Base-by-base conservation (phyloP, 352 stramenopile genomes). In the Phytophthora europaea region DNA sequence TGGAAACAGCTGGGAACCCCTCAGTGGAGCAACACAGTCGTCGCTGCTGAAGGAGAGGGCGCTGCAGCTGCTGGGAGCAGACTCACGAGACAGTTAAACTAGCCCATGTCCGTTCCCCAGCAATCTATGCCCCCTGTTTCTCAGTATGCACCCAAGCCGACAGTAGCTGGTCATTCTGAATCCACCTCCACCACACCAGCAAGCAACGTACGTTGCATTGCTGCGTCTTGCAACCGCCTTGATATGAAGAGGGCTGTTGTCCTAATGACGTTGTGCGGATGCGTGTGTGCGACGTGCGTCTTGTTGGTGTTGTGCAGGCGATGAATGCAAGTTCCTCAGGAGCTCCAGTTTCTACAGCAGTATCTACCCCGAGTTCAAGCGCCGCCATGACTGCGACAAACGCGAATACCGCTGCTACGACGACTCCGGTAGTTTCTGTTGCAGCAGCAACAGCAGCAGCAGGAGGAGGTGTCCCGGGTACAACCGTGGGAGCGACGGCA, bases 41-140 rank as follows among this genome's bases (percentile, higher is more conserved):
- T 31, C 38, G 28, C 13, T 77, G 53, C 22, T 62, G 50, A 56
- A 60, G 57, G 20, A 67, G 61, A 61, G 38, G 45, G 13, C 10
- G 52, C 10, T 54, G 58, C n/a, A 31, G 52, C 31, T 50, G 31
- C 26, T 55, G 61, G 52, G 47, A 47, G 15, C 31, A 65, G 20
- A 60, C 47, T 51, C 31, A 38, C 51, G 36, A 73, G 45, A 31
- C 56, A 57, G 52, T 70, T 57, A 51, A 47, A 67, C 15, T 63
- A 67, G 81, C 78, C 79, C 73, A 91, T 91, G 85, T 89, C 84
- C 58, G 72, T 78, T 73, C 84, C 81, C 59, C 76, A 85, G 68
- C 87, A 90, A 74, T 88, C 85, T 61, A 92, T 94, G 84, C 81
- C 84, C 67, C 75, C 87, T 70, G 82, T 87, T 73, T 85, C 87